Conservation (phyloP, 129 eudicot species). For the Flaveria brownii region DNA sequence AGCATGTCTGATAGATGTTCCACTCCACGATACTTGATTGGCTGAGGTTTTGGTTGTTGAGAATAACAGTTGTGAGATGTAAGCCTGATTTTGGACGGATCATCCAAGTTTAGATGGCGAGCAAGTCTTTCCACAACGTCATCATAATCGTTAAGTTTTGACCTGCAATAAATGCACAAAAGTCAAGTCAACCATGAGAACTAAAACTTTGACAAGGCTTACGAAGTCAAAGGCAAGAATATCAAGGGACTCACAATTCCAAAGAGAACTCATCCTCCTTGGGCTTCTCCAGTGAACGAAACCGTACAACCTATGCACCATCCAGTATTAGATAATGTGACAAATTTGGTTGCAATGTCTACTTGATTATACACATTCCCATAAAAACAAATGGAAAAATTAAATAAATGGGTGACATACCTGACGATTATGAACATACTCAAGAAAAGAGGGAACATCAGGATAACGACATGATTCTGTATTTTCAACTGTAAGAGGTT, state of each 20-base stretch:
- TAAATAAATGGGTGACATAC: conserved; percentile 28
- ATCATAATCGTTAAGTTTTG: conserved; percentile 71
- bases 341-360: not conserved
- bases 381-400: not conserved
- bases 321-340: conserved; percentile 23
- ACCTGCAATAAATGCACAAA: conserved; percentile 40
- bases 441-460: conserved; percentile 78
- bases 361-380: not conserved
- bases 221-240: not conserved
- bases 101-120: conserved; percentile 55
- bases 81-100: conserved; percentile 81
- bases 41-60: conserved; percentile 86
- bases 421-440: conserved; percentile 86
- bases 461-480: conserved; percentile 64
- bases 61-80: conserved; percentile 86
- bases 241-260: conserved; percentile 53
- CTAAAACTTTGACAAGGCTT: not conserved
- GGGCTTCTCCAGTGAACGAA: conserved; percentile 75
- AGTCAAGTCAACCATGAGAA: not conserved
- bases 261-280: conserved; percentile 78
- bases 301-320: conserved; percentile 56
- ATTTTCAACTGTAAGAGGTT: conserved; percentile 42
- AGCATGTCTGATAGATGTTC: conserved; percentile 79
- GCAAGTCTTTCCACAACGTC: conserved; percentile 80
- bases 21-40: conserved; percentile 68